These are phyloP conservation scores for Cnidoscolus chayamansa DNA, from an alignment of 441 rosid genomes.

Conservation along the genomic window DNA sequence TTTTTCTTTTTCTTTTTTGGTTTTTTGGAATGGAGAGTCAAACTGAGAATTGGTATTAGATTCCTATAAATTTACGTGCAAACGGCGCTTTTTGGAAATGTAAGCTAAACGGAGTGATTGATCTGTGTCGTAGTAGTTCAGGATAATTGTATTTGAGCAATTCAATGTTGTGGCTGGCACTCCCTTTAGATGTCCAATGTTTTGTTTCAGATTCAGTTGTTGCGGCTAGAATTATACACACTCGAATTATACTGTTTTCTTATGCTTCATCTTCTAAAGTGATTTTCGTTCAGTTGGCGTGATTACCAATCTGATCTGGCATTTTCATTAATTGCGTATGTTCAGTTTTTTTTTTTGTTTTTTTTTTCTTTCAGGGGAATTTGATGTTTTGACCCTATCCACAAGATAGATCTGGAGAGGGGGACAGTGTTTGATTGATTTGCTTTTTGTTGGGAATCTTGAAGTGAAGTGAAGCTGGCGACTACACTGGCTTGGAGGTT, in stretches of 20 bases:
- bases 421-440: constrained; percentile 30
- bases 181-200: background rate
- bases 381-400: constrained; percentile 60
- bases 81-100: background rate
- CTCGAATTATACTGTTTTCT: no score
- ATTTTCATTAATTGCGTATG: background rate
- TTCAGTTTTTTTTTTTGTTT: background rate
- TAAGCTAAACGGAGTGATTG: constrained; percentile 1
- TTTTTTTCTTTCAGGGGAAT: constrained; percentile 38
- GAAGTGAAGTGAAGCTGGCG: constrained; percentile 53
- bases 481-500: constrained; percentile 88
- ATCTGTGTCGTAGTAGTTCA: background rate
- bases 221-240: background rate
- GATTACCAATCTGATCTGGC: constrained; percentile 20
- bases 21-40: background rate
- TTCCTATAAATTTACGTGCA: background rate
- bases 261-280: no score
- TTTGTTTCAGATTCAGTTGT: background rate
- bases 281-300: background rate
- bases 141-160: constrained; percentile 1
- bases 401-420: constrained; percentile 60
- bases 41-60: background rate
- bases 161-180: background rate
- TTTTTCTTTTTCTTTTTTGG: background rate
- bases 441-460: constrained; percentile 30